Evolutionary conservation across 768 basidiomycete species (phyloP).

Genomic region (Sarcomyxa edulis): DNA sequence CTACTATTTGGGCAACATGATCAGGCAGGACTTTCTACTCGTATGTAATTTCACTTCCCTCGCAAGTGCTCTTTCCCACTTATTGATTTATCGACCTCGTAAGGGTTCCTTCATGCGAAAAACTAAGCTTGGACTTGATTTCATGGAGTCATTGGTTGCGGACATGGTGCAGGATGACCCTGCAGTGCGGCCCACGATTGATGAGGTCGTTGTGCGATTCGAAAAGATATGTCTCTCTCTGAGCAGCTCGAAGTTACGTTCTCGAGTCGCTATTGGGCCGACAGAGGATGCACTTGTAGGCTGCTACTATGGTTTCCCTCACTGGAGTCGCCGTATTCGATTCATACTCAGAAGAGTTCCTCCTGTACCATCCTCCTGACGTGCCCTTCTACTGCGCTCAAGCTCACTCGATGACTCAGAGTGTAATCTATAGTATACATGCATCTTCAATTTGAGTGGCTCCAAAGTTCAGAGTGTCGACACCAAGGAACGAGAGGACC

Average conservation of each 20-base stretch:
- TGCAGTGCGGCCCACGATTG: conserved; percentile 27
- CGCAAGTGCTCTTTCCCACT: too few relatives aligned
- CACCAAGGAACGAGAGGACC: too few relatives aligned
- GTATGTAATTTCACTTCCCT: conserved; percentile 14
- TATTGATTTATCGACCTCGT: too few relatives aligned
- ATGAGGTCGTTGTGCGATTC: conserved; percentile 28
- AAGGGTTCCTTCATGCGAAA: too few relatives aligned
- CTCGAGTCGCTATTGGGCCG: conserved; percentile 1
- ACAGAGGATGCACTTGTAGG: too few relatives aligned
- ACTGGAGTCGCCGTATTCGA: neutral
- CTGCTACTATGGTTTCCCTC: too few relatives aligned
- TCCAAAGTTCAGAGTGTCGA: too few relatives aligned
- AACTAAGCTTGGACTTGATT: conserved; percentile 6
- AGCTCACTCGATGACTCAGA: too few relatives aligned
- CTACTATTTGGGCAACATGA: conserved; percentile 34
- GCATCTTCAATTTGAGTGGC: too few relatives aligned
- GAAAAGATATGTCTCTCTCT: conserved; percentile 6
- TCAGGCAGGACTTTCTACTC: conserved; percentile 22
- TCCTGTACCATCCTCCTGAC: conserved; percentile 65
- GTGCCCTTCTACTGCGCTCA: too few relatives aligned
- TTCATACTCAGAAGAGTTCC: conserved; percentile 73
- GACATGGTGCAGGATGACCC: conserved; percentile 34
- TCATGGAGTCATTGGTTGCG: conserved; percentile 10
- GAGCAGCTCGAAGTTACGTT: conserved; percentile 7
- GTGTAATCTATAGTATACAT: too few relatives aligned